phyloP scores from a whole-genome alignment of 139 green algal genomes.

The Chlorokybus atmophyticus region DNA sequence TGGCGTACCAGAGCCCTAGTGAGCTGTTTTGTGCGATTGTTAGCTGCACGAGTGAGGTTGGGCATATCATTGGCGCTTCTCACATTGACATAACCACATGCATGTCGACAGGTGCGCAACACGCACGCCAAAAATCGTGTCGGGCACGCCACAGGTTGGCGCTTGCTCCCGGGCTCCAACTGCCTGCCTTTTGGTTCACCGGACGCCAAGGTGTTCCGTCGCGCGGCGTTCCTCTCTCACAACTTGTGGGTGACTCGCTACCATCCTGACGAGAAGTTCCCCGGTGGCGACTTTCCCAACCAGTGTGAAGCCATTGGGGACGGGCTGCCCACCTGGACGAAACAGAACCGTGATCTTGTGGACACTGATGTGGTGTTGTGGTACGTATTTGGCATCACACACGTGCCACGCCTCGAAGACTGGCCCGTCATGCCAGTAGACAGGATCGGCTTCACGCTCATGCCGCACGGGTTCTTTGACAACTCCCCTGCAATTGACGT shows the following conservation, averaged over 20 bases:
- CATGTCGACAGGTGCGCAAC: slow-evolving; percentile 26
- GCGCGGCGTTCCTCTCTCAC: slow-evolving; percentile 24
- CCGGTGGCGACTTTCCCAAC: slow-evolving; percentile 30
- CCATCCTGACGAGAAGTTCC: slow-evolving; percentile 16
- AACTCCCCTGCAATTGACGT: slow-evolving; percentile 64
- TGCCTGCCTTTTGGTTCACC: slow-evolving; percentile 11
- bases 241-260: slow-evolving; percentile 31
- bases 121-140: slow-evolving; percentile 14
- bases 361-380: slow-evolving; percentile 63
- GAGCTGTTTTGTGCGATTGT: neutral
- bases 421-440: slow-evolving; percentile 77
- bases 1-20: no score
- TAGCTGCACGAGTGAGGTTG: neutral
- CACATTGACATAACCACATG: no score
- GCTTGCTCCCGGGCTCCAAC: slow-evolving; percentile 22
- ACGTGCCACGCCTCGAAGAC: slow-evolving; percentile 45
- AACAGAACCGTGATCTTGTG: slow-evolving; percentile 40
- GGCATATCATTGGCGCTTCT: neutral
- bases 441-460: slow-evolving; percentile 28
- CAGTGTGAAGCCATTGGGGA: slow-evolving; percentile 23
- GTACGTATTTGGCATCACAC: slow-evolving; percentile 42
- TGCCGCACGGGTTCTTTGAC: slow-evolving; percentile 33
- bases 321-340: slow-evolving; percentile 17
- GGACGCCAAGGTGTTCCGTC: slow-evolving; percentile 20
- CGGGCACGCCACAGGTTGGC: slow-evolving; percentile 20